Conservation (phyloP, 2,329 filamentous ascomycete genomes). For the Tricladium varicosporioides region DNA sequence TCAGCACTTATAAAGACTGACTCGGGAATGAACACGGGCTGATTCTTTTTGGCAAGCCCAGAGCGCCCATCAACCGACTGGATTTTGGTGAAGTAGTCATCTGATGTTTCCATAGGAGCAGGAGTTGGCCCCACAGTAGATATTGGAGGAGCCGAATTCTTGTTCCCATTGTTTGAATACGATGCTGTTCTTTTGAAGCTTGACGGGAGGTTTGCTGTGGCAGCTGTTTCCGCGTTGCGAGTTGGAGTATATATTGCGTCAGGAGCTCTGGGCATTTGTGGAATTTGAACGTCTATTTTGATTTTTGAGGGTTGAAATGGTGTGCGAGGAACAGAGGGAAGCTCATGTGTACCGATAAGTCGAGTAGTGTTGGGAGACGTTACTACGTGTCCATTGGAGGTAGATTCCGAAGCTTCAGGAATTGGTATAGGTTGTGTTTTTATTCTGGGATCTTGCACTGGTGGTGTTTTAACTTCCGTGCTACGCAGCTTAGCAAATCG, state of each 20-base stretch:
- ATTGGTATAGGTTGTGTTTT: constrained; percentile 47
- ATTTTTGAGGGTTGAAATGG: constrained; percentile 19
- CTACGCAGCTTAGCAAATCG: constrained; percentile 57
- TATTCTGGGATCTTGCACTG: constrained; percentile 52
- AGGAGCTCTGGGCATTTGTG: constrained; percentile 34
- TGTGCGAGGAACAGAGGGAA: constrained; percentile 28
- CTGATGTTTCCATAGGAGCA: constrained; percentile 16
- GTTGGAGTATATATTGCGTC: constrained; percentile 37
- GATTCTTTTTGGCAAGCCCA: constrained; percentile 1
- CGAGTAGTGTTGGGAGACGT: constrained; percentile 11
- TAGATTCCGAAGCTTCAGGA: constrained; percentile 29
- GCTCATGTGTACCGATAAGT: constrained; percentile 29
- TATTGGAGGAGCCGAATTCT: constrained; percentile 26
- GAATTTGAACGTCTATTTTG: constrained; percentile 26
- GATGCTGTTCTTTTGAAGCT: constrained; percentile 28
- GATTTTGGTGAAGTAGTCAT: constrained; percentile 25
- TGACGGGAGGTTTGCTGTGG: constrained; percentile 24
- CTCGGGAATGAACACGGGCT: constrained; percentile 18
- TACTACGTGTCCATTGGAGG: background rate
- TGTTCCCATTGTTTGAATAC: constrained; percentile 20
- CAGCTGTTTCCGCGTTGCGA: constrained; percentile 27
- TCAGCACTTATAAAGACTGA: constrained; percentile 45
- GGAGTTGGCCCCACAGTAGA: constrained; percentile 26
- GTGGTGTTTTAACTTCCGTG: constrained; percentile 35
- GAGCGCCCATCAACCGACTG: constrained; percentile 14